A percentile compares a stretch with the other conserved stretches of the same genome.
Evolutionary conservation across 192 early-diverging fungal genomes (phyloP).

Genomic region (Coemansia sp.): DNA sequence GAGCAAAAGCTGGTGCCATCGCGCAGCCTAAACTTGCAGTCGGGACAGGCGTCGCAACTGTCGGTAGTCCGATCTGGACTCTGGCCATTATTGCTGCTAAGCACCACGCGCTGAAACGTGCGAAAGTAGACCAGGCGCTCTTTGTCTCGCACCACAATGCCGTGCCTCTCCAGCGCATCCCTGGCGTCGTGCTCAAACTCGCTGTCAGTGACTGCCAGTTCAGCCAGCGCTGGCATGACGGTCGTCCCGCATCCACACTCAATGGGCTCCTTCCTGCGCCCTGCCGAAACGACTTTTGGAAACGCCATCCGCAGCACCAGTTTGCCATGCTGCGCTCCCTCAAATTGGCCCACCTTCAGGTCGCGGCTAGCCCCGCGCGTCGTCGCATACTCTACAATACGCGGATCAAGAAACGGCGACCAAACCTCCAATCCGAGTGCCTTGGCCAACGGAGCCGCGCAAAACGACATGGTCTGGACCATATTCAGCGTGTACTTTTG

Average conservation of each 20-base stretch:
- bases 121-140: conserved; percentile 68
- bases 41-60: conserved; percentile 59
- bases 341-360: conserved; percentile 50
- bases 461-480: conserved; percentile 58
- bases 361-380: conserved; percentile 30
- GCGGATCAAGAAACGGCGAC: conserved; percentile 63
- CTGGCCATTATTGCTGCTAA: conserved; percentile 9
- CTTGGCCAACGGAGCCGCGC: conserved; percentile 55
- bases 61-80: neutral
- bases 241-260: conserved; percentile 67
- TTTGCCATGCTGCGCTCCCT: conserved; percentile 59
- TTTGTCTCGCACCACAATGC: conserved; percentile 62
- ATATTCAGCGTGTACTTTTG: conserved; percentile 56
- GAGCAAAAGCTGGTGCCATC: conserved; percentile 62
- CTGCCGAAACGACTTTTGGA: conserved; percentile 62
- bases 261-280: conserved; percentile 70
- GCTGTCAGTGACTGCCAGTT: conserved; percentile 14
- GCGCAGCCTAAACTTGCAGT: conserved; percentile 64
- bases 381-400: conserved; percentile 58
- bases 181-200: conserved; percentile 28
- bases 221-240: conserved; percentile 57
- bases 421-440: conserved; percentile 48
- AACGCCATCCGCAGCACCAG: conserved; percentile 64
- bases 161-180: conserved; percentile 43
- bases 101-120: conserved; percentile 57